These are phyloP conservation scores for Oidium heveae DNA, from an alignment of 2,329 filamentous ascomycete genomes.

Conservation along the genomic window DNA sequence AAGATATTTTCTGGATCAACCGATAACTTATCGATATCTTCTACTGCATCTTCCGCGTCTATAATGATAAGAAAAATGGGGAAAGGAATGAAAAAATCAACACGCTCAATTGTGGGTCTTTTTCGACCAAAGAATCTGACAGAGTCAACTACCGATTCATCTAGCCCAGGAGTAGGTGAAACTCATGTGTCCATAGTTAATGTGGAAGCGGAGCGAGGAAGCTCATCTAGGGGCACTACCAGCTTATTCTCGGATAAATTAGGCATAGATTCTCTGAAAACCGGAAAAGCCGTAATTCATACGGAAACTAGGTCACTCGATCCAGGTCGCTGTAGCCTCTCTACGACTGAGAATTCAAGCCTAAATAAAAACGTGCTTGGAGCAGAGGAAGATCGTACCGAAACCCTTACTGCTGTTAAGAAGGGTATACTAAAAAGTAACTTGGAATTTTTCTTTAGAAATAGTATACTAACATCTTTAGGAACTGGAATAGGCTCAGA, in stretches of 20 bases:
- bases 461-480: conserved; percentile 13
- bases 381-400: conserved; percentile 69
- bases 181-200: conserved; percentile 90
- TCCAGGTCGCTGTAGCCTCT: conserved; percentile 26
- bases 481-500: conserved; percentile 24
- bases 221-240: conserved; percentile 19
- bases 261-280: conserved; percentile 47
- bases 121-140: conserved; percentile 87
- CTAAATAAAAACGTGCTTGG: conserved; percentile 74
- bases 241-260: conserved; percentile 26
- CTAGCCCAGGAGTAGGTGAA: conserved; percentile 39
- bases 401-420: conserved; percentile 73
- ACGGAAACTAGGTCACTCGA: conserved; percentile 3
- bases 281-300: conserved; percentile 28
- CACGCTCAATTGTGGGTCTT: conserved; percentile 70
- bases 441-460: conserved; percentile 9
- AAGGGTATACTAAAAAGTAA: conserved; percentile 89
- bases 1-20: conserved; percentile 75
- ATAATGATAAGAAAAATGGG: conserved; percentile 98
- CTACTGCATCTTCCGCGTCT: conserved; percentile 69
- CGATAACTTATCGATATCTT: conserved; percentile 80
- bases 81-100: conserved; percentile 87
- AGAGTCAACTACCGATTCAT: conserved; percentile 49
- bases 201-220: conserved; percentile 59
- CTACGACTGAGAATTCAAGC: conserved; percentile 32